These are phyloP conservation scores for Cercospora citrullina DNA, from an alignment of 2,329 filamentous ascomycete genomes.

Conservation along the genomic window DNA sequence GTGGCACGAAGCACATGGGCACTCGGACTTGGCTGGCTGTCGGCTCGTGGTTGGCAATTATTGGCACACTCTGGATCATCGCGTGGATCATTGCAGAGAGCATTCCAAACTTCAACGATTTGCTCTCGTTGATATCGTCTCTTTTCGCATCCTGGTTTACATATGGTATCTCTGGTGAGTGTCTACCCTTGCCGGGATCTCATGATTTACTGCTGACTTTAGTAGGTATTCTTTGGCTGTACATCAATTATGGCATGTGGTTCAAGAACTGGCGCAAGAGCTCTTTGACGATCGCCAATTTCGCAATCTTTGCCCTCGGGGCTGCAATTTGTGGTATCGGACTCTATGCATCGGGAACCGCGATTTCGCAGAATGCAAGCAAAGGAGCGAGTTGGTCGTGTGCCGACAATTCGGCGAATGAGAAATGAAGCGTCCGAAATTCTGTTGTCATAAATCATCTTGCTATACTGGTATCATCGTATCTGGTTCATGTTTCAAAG, in stretches of 20 bases:
- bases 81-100: slow-evolving; percentile 69
- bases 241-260: slow-evolving; percentile 48
- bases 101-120: slow-evolving; percentile 68
- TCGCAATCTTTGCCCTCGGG: slow-evolving; percentile 40
- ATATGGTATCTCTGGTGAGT: slow-evolving; percentile 19
- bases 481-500: background rate
- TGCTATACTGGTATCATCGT: background rate
- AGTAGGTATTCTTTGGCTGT: slow-evolving; percentile 36
- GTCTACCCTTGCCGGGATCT: background rate
- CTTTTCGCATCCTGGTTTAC: slow-evolving; percentile 67
- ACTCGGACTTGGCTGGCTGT: slow-evolving; percentile 44
- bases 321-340: slow-evolving; percentile 35
- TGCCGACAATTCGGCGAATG: slow-evolving; percentile 20
- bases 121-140: slow-evolving; percentile 61
- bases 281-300: slow-evolving; percentile 45
- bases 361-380: slow-evolving; percentile 24
- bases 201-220: background rate
- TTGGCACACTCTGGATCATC: slow-evolving; percentile 58
- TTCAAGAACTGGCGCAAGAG: slow-evolving; percentile 47
- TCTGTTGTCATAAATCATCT: background rate
- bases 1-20: slow-evolving; percentile 54
- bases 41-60: slow-evolving; percentile 61
- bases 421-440: background rate
- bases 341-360: slow-evolving; percentile 31
- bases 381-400: slow-evolving; percentile 25